Base-by-base conservation (phyloP, 2,329 filamentous ascomycete genomes). In the Colletotrichum lupini region DNA sequence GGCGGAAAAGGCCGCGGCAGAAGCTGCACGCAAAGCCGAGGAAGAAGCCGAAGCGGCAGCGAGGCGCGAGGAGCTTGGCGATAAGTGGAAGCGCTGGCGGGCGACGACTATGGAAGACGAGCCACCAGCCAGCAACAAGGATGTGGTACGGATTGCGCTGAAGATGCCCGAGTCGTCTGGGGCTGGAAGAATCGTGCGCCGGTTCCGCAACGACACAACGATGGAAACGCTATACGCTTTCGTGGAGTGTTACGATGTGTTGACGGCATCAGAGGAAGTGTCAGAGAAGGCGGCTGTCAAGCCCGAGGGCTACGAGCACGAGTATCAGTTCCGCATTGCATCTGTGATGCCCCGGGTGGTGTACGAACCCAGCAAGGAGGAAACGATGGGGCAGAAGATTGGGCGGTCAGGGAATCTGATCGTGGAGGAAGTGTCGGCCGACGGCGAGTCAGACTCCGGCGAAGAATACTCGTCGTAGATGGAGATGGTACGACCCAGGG, bases 161-260 rank as follows among this genome's bases (percentile, higher is more conserved):
- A 92, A 91, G 83, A 89, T 92, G 88, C 90, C 90, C 9, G 85
- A 88, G 75, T 81, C 81, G 35, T 83, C 82, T 0, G 92, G 90
- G 5, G 93, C 91, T 0, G 93, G 94, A 61, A 89, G 95, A 55
- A 89, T 98, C 2, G 90, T 97, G 68, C 89, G 96, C 55, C 90
- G 90, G 62, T 98, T 99, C 80, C 82, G 86, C 0, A 86, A 88
- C 1, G 86, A 90, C n/a, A 90, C 93, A 0, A 87, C 89, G 2
- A 85, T 98, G 49, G 96, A 98, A 80, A 95, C 98, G 78, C 84
- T 99, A 6, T 98, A 98, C 82, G 97, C 96, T 0, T 98, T 97
- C 83, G 95, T 98, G 2, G 97, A 99, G 80, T 98, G 96, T 83
- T 92, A 95, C 80, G 92, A 94, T 65, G 77, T 93, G 6, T 77